Percentiles rank a stretch among this genome's conserved stretches.
These are phyloP conservation scores for Platanthera zijinensis DNA, from an alignment of 106 monocot species.

Conservation along the genomic window DNA sequence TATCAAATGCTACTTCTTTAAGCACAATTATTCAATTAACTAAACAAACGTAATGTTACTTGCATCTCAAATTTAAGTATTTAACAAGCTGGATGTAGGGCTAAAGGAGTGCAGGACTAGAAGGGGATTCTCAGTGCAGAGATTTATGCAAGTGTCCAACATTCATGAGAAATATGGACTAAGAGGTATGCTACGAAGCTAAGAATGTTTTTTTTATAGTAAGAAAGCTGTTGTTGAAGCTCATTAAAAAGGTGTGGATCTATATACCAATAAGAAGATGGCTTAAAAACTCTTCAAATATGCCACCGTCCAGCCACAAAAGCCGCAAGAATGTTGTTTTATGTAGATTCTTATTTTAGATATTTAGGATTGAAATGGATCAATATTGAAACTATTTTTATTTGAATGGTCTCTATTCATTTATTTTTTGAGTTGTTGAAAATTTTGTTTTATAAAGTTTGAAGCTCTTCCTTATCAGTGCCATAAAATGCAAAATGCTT, in stretches of 20 bases:
- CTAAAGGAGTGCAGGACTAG: background rate
- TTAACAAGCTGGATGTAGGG: background rate
- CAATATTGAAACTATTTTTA: background rate
- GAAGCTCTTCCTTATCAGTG: background rate
- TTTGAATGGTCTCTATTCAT: background rate
- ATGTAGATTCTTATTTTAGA: background rate
- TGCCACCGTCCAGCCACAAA: background rate
- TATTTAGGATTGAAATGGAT: constrained; percentile 1
- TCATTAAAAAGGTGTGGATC: background rate
- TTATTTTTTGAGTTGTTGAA: background rate
- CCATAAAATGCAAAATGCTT: background rate
- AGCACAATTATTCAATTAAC: background rate
- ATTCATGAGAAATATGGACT: background rate
- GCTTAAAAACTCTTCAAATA: background rate
- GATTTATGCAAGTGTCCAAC: background rate
- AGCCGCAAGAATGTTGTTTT: background rate
- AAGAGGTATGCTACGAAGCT: background rate
- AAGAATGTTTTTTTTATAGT: background rate
- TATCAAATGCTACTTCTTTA: too few relatives aligned
- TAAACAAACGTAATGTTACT: background rate
- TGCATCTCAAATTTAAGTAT: background rate
- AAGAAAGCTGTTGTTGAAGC: background rate
- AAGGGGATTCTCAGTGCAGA: background rate
- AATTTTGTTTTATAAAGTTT: background rate
- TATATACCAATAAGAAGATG: background rate